Conservation (phyloP, 805 yeast genomes). For the Metschnikowia peoriensis region DNA sequence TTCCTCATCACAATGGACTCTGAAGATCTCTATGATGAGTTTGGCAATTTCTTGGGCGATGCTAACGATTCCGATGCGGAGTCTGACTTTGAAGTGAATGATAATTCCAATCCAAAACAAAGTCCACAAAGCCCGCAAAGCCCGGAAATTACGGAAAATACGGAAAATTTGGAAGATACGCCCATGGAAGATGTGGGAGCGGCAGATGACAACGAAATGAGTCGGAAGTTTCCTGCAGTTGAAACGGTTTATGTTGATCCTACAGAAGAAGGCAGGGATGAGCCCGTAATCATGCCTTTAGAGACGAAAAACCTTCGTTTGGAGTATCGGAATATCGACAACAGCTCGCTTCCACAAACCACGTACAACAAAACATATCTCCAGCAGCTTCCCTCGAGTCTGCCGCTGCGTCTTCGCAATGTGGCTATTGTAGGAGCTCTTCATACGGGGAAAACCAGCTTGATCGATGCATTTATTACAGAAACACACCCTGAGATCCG, state of each 20-base stretch:
- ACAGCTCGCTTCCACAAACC: slow-evolving; percentile 52
- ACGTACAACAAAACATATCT: slow-evolving; percentile 64
- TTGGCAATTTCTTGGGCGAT: slow-evolving; percentile 66
- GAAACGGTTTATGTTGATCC: slow-evolving; percentile 19
- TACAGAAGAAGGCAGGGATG: slow-evolving; percentile 26
- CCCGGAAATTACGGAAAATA: neutral
- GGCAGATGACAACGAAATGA: neutral
- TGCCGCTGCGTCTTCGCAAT: slow-evolving; percentile 70
- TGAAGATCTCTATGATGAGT: slow-evolving; percentile 72
- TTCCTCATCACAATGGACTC: slow-evolving; percentile 46
- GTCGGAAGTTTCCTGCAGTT: slow-evolving; percentile 5
- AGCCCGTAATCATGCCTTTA: slow-evolving; percentile 65
- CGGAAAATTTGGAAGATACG: neutral
- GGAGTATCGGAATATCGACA: slow-evolving; percentile 25
- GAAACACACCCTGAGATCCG: slow-evolving; percentile 53
- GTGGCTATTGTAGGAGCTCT: slow-evolving; percentile 76
- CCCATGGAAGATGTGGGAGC: neutral
- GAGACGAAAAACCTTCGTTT: slow-evolving; percentile 42
- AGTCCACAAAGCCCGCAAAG: neutral
- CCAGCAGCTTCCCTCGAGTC: slow-evolving; percentile 38
- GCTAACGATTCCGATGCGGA: slow-evolving; percentile 45
- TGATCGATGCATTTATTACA: slow-evolving; percentile 63
- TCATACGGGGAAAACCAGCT: slow-evolving; percentile 83
- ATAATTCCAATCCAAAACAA: neutral
- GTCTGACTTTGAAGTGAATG: neutral